Evolutionary conservation across 768 basidiomycete species (phyloP).

Genomic region (Boletellus ananiceps): DNA sequence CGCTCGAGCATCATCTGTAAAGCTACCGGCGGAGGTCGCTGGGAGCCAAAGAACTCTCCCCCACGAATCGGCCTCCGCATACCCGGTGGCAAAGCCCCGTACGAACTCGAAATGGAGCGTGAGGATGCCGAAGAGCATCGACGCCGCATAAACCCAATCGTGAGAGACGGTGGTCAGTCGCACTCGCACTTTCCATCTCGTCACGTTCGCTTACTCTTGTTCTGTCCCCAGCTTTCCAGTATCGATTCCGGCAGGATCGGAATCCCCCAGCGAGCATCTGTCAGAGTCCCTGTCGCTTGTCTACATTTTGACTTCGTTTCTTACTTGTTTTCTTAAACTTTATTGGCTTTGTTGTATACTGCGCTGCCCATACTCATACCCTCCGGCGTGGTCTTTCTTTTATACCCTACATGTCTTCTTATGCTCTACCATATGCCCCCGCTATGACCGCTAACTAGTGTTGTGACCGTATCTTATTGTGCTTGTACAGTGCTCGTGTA

Average conservation of each 20-base stretch:
- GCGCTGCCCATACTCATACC: slow-evolving; percentile 12
- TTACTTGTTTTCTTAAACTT: slow-evolving; percentile 8
- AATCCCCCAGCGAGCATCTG: slow-evolving; percentile 41
- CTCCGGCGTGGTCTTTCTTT: neutral
- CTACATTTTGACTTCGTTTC: slow-evolving; percentile 48
- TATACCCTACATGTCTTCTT: slow-evolving; percentile 19
- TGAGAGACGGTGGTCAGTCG: slow-evolving; percentile 49
- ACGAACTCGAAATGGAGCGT: slow-evolving; percentile 65
- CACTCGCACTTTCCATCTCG: neutral
- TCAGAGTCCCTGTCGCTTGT: slow-evolving; percentile 46
- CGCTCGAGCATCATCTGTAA: slow-evolving; percentile 69
- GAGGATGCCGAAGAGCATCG: slow-evolving; percentile 51
- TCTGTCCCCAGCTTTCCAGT: slow-evolving; percentile 51
- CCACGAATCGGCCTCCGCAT: slow-evolving; percentile 44
- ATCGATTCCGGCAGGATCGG: slow-evolving; percentile 50
- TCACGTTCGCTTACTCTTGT: slow-evolving; percentile 1
- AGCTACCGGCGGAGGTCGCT: slow-evolving; percentile 73
- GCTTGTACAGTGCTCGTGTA: slow-evolving; percentile 16
- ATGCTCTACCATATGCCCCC: slow-evolving; percentile 19
- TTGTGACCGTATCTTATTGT: slow-evolving; percentile 18
- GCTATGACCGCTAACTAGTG: slow-evolving; percentile 7
- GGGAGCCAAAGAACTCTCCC: slow-evolving; percentile 61
- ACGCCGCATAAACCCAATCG: slow-evolving; percentile 56
- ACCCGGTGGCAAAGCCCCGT: slow-evolving; percentile 63
- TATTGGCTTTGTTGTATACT: slow-evolving; percentile 25